Evolutionary conservation across 2,329 filamentous ascomycete genomes (phyloP), one percentile per base, ranked within the genome.

Genomic region (Amphichorda felina): DNA sequence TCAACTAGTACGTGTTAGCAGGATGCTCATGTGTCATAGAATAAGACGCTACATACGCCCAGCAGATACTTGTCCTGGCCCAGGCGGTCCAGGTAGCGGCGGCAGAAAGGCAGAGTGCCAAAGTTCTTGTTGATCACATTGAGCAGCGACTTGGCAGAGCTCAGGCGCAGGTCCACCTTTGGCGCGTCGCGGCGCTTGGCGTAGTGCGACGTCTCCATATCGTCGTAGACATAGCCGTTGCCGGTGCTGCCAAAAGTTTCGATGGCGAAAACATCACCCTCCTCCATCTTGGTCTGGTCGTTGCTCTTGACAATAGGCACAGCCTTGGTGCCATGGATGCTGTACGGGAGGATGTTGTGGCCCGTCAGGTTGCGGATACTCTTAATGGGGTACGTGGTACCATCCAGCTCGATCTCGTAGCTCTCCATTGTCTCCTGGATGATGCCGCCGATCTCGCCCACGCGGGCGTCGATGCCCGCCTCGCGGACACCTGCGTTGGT

Each of bases 101-200:
- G 72, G 59, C 86, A 94, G 60, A 87, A 96, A 2, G 87, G 87
- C 46, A 96, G 61, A 2, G 87, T 94, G 45, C 86, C 85, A 56
- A 95, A 96, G 61, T 94, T 94, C 70, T 94, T 94, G 63, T 85
- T 91, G 58, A 96, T 95, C 22, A 86, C 80, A 49, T 73, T 91
- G 46, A 94, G 68, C 38, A 96, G 67, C 38, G 78, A 81, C 66
- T 88, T 91, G 40, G 88, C 88, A 31, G 85, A 93, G 30, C 79
- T 75, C 34, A 93, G 64, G 34, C 83, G 75, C 40, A 94, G 64
- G 39, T 83, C 75, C 7, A 84, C 78, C 51, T 86, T 84, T 34
- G 79, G 74, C 4, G 79, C 79, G 55, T 94, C 81, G 24, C 65
- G 59, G 41, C 72, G 68, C 56, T 82, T 78, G 31, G 85, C 87